These are phyloP conservation scores for Spizellomyces punctatus DNA, from an alignment of 192 early-diverging fungal species.

Conservation along the genomic window DNA sequence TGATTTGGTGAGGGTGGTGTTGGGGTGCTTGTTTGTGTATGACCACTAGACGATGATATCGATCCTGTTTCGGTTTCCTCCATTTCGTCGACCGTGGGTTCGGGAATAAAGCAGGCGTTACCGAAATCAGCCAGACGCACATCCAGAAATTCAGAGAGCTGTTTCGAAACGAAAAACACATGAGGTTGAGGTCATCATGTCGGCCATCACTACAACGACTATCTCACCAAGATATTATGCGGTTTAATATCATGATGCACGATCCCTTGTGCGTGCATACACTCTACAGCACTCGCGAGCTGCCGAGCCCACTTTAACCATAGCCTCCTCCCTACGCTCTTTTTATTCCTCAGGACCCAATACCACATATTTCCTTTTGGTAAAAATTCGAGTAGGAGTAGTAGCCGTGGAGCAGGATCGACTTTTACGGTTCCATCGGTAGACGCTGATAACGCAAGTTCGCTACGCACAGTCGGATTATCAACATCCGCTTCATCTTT, in stretches of 20 bases:
- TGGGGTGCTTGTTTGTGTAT: not conserved
- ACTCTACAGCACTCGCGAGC: conserved; percentile 47
- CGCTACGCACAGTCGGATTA: conserved; percentile 2
- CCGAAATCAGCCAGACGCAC: conserved; percentile 57
- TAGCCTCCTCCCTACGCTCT: conserved; percentile 43
- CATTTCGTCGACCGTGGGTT: not conserved
- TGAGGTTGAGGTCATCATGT: not conserved
- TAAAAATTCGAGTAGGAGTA: conserved; percentile 51
- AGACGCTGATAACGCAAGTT: not conserved
- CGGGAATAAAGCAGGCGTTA: conserved; percentile 51
- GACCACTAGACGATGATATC: not conserved
- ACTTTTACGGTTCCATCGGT: not conserved
- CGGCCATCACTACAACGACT: not conserved
- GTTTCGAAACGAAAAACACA: not conserved
- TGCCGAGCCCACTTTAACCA: conserved; percentile 57
- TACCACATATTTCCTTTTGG: conserved; percentile 55
- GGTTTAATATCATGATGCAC: conserved; percentile 66
- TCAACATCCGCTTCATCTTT: conserved; percentile 47
- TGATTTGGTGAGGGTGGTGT: conserved; percentile 6
- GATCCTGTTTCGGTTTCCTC: not conserved
- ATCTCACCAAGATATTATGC: conserved; percentile 57
- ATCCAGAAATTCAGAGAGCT: conserved; percentile 50
- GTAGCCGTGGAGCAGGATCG: conserved; percentile 14
- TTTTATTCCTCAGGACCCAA: conserved; percentile 37
- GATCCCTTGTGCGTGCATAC: conserved; percentile 52